Percentiles rank a stretch among this genome's conserved stretches.
Conservation (phyloP, 345 rosid species). For the Syzygium grande region DNA sequence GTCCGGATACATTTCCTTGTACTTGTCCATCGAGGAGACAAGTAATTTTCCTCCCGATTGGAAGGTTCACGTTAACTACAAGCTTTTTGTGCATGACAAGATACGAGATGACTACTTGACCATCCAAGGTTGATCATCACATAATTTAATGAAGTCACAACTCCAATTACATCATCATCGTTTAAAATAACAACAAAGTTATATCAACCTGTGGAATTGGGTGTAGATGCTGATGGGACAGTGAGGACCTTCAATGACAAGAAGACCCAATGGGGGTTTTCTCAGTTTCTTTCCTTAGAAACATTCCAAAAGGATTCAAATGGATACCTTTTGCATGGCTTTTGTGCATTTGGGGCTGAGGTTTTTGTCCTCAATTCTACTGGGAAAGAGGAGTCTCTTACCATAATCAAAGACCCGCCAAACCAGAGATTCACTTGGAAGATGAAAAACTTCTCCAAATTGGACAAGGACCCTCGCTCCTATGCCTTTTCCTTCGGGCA, state of each 20-base stretch:
- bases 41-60: background rate
- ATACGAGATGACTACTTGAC: background rate
- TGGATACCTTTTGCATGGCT: background rate
- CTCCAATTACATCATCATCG: background rate
- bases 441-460: background rate
- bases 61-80: background rate
- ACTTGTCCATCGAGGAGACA: background rate
- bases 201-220: background rate
- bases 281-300: background rate
- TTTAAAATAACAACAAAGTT: background rate
- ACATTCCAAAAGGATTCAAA: background rate
- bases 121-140: background rate
- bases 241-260: background rate
- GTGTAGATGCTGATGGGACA: background rate
- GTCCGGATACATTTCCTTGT: background rate
- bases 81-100: background rate
- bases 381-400: background rate
- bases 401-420: background rate
- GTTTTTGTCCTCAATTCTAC: background rate
- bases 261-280: background rate
- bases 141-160: background rate
- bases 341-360: slow-evolving; percentile 3
- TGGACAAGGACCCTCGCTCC: background rate
- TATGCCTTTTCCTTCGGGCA: background rate
- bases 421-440: background rate